phyloP scores from a whole-genome alignment of 768 basidiomycete species.

The Mycena albidolilacea region DNA sequence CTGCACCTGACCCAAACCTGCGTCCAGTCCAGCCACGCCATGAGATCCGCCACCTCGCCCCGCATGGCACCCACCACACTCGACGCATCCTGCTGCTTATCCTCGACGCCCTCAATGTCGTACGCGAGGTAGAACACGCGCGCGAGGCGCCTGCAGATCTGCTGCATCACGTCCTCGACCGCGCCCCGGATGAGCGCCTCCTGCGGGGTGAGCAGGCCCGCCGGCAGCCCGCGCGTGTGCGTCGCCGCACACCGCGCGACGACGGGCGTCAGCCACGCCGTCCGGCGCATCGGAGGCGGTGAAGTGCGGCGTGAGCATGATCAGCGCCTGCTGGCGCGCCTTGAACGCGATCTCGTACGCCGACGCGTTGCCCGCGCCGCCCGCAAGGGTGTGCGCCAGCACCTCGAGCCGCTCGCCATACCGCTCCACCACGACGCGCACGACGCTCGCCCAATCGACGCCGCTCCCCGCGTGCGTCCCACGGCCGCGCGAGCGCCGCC shows the following conservation, averaged over 20 bases:
- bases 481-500: slow-evolving; percentile 12
- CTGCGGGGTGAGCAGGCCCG: slow-evolving; percentile 13
- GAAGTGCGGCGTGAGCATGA: slow-evolving; percentile 29
- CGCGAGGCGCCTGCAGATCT: slow-evolving; percentile 26
- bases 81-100: not conserved
- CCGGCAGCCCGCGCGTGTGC: slow-evolving; percentile 14
- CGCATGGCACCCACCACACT: slow-evolving; percentile 6
- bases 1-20: slow-evolving; percentile 27
- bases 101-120: slow-evolving; percentile 5
- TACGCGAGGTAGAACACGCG: slow-evolving; percentile 21
- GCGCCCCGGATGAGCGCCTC: slow-evolving; percentile 17
- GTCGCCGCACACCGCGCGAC: slow-evolving; percentile 20
- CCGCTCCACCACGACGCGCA: slow-evolving; percentile 29
- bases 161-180: slow-evolving; percentile 24
- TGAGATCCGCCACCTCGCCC: slow-evolving; percentile 16
- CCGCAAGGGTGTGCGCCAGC: slow-evolving; percentile 17
- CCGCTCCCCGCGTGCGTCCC: slow-evolving; percentile 30
- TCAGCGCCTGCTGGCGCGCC: slow-evolving; percentile 27
- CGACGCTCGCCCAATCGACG: slow-evolving; percentile 31
- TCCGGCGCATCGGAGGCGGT: slow-evolving; percentile 16
- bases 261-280: slow-evolving; percentile 28
- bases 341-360: slow-evolving; percentile 19
- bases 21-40: slow-evolving; percentile 32
- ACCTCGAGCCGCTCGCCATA: slow-evolving; percentile 30
- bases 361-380: not conserved